A percentile compares a stretch with the other conserved stretches of the same genome.
Evolutionary conservation across 139 green algal genomes (phyloP).

Genomic region (Dunaliella sp.): DNA sequence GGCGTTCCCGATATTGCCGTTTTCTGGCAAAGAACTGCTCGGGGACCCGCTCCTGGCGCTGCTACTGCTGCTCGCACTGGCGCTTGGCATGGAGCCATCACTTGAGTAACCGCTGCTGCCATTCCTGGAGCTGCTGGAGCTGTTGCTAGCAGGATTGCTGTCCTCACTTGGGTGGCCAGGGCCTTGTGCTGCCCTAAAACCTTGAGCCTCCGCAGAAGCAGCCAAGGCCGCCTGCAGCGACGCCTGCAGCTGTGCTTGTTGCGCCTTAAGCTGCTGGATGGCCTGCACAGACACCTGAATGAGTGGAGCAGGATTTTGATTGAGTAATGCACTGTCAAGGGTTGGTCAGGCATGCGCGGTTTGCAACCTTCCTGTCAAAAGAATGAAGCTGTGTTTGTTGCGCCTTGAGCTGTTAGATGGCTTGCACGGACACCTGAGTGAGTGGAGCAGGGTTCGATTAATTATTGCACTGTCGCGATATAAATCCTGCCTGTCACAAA

Average conservation of each 20-base stretch:
- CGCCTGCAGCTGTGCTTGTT: neutral
- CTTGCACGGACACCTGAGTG: neutral
- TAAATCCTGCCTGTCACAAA: no score
- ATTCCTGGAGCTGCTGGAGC: neutral
- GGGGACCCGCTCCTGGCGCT: no score
- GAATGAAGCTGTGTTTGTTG: neutral
- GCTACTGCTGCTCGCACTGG: neutral
- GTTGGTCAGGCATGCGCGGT: no score
- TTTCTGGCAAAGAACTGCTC: no score
- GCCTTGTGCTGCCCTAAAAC: neutral
- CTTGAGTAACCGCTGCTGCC: neutral
- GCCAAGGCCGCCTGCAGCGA: neutral
- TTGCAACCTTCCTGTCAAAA: no score
- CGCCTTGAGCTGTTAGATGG: neutral
- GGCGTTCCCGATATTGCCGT: no score
- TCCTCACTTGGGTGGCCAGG: neutral
- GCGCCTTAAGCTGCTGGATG: neutral
- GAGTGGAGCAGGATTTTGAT: no score
- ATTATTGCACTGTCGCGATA: neutral
- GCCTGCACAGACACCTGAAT: neutral
- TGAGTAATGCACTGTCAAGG: neutral
- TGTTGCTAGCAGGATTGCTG: neutral
- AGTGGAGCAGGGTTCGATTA: no score
- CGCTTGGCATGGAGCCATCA: neutral
- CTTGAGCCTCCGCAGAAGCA: neutral